Evolutionary conservation across 2,329 filamentous ascomycete species (phyloP), one percentile per base, ranked within the genome.

Genomic region (Xylaria arbuscula): DNA sequence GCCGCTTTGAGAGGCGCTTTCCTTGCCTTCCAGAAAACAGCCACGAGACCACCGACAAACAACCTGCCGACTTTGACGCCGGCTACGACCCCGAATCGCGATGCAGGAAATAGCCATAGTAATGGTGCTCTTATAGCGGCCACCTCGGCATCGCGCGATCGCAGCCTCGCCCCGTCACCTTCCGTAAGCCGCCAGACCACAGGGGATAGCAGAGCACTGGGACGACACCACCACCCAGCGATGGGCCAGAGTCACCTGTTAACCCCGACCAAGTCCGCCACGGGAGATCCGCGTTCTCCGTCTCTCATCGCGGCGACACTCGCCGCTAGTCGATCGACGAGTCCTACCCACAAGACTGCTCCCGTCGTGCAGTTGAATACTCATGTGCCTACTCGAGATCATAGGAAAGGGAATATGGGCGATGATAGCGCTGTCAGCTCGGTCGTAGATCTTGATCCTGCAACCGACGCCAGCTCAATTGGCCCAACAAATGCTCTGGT

Each of bases 401-500:
- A 63, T 45, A 68, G 76, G 56, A 78, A 74, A 59, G 73, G 72
- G 6, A 81, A 78, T 67, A 61, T 75, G 24, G 78, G 76, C 19
- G 74, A 74, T 8, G 67, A 73, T 47, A 80, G 78, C 67, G 71
- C 76, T 40, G 64, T 69, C 22, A 75, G 73, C 24, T 79, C 79
- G 19, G 68, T 75, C 2, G 65, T 74, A 28, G 79, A 78, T 64
- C 70, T 78, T 48, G 80, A 81, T 42, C 70, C 80, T 17, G 80
- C 65, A 15, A 76, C 84, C 13, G 88, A 92, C 75, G 86, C 86
- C 10, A 85, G 83, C 1, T 82, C 88, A 6, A 89, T 92, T 58
- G 82, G 86, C 28, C 85, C 90, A 0, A 90, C 90, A 0, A 88
- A 83, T 2, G 87, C 89, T 4, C 82, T 93, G 22, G 90, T 93